These are phyloP conservation scores for Phalaenopsis equestris DNA, from an alignment of 106 monocot genomes.

Conservation along the genomic window DNA sequence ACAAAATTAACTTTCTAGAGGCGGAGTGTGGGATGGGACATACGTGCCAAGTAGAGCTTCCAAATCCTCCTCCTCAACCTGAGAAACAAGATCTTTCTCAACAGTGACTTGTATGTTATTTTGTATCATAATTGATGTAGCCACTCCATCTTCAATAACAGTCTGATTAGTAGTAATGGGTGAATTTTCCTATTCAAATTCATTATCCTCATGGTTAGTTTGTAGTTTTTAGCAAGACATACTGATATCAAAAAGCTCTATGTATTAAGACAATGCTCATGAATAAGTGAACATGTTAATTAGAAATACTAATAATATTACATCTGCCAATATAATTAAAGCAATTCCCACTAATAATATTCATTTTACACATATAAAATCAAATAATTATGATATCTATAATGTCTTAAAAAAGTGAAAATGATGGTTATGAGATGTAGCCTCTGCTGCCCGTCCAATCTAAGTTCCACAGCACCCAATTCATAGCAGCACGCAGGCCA, in stretches of 20 bases:
- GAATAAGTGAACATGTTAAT: not conserved
- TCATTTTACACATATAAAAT: not conserved
- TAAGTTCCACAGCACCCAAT: not conserved
- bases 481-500: not conserved
- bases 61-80: conserved; percentile 97
- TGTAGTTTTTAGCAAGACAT: not conserved
- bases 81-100: conserved; percentile 85
- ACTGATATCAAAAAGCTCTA: not conserved
- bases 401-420: not conserved
- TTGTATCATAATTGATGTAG: conserved; percentile 40
- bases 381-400: not conserved
- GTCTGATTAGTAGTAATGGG: conserved; percentile 39
- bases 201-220: not conserved
- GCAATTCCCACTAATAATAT: not conserved
- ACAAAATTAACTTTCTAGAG: not conserved
- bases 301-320: not conserved
- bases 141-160: conserved; percentile 37
- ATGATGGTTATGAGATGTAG: not conserved
- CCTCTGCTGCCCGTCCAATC: not conserved
- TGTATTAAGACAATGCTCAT: not conserved
- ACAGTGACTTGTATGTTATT: conserved; percentile 68
- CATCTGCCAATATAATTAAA: not conserved
- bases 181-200: conserved; percentile 63
- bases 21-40: not conserved
- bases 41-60: conserved; percentile 92